These are phyloP conservation scores for Aspergillus pseudoglaucus DNA, from an alignment of 2,329 filamentous ascomycete genomes.

Conservation along the genomic window DNA sequence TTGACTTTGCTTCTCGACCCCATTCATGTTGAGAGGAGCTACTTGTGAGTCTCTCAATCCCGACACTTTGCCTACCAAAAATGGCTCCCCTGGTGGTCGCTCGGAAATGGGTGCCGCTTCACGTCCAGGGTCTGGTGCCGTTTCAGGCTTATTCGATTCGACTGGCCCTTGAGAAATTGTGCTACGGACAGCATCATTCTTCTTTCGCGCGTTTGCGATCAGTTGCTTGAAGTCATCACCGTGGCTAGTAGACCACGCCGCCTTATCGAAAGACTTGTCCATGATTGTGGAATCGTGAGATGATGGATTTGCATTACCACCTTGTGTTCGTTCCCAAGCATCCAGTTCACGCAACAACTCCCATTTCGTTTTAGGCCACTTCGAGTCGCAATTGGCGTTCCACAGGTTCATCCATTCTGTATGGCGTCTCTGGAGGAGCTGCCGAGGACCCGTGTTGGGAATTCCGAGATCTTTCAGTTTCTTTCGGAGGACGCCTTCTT, in stretches of 20 bases:
- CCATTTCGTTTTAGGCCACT: conserved; percentile 59
- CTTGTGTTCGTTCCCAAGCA: conserved; percentile 78
- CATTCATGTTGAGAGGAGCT: conserved; percentile 1
- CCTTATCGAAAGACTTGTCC: conserved; percentile 81
- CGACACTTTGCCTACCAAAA: conserved; percentile 2
- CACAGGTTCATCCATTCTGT: conserved; percentile 92
- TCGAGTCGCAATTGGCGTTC: conserved; percentile 94
- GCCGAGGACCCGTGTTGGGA: conserved; percentile 60
- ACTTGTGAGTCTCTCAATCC: conserved; percentile 1
- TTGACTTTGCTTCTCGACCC: conserved; percentile 3
- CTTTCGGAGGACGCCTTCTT: conserved; percentile 67
- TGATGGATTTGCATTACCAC: conserved; percentile 46
- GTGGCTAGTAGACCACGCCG: conserved; percentile 67
- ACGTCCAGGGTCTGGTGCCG: background rate
- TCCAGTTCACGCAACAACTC: conserved; percentile 75
- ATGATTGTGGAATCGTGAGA: conserved; percentile 49
- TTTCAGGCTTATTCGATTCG: conserved; percentile 3
- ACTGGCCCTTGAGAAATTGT: conserved; percentile 18
- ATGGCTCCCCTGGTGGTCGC: conserved; percentile 1
- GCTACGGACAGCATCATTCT: conserved; percentile 31
- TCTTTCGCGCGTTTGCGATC: conserved; percentile 66
- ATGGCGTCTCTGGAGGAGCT: conserved; percentile 70
- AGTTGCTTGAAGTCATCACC: conserved; percentile 69
- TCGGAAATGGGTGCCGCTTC: conserved; percentile 2
- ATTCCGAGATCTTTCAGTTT: conserved; percentile 79